Evolutionary conservation across 495 filamentous ascomycete species (phyloP).

Genomic region (Aspergillus funiculosus): DNA sequence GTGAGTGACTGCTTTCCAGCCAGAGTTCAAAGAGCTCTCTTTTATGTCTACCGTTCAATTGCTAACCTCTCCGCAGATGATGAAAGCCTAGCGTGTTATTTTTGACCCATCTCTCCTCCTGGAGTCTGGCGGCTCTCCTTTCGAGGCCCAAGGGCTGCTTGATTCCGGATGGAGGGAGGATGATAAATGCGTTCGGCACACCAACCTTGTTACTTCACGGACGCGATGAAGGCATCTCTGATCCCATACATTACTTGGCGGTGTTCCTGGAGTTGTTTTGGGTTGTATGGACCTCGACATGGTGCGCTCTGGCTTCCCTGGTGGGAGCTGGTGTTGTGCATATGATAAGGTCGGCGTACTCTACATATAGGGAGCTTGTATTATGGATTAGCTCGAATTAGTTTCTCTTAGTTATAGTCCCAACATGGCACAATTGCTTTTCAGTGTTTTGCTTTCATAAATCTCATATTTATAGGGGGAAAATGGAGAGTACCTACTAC

Average conservation of each 20-base stretch:
- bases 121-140: constrained; percentile 75
- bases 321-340: background rate
- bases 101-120: constrained; percentile 71
- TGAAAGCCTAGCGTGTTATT: constrained; percentile 97
- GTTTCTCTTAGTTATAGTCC: too few relatives aligned
- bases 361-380: too few relatives aligned
- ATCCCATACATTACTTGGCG: constrained; percentile 46
- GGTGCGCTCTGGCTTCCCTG: background rate
- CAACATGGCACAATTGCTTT: too few relatives aligned
- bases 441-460: too few relatives aligned
- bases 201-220: constrained; percentile 89
- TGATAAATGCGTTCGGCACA: constrained; percentile 99
- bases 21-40: too few relatives aligned
- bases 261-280: constrained; percentile 23
- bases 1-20: constrained; percentile 52
- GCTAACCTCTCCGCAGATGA: constrained; percentile 70
- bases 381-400: too few relatives aligned
- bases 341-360: constrained; percentile 23
- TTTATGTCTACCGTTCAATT: constrained; percentile 2
- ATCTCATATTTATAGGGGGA: too few relatives aligned
- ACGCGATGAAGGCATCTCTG: constrained; percentile 99
- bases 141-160: constrained; percentile 87
- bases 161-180: constrained; percentile 60
- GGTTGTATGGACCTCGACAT: constrained; percentile 18
- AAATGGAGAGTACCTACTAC: too few relatives aligned